phyloP scores from a whole-genome alignment of 2,329 filamentous ascomycete genomes.

The Colletotrichum sp. region DNA sequence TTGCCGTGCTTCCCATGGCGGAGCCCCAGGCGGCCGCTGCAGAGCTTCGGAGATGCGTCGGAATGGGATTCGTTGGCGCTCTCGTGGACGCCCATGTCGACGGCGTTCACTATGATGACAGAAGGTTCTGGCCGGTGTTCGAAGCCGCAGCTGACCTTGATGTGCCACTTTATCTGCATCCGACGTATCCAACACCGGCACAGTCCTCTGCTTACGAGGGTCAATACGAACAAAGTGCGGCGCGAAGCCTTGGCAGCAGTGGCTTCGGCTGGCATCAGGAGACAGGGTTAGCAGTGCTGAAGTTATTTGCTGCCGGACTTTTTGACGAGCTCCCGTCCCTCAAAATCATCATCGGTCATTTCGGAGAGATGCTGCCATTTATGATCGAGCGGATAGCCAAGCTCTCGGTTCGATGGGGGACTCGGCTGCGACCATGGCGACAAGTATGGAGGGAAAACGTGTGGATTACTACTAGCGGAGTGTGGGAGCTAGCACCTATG shows the following conservation, averaged over 20 bases:
- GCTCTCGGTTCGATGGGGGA: conserved; percentile 32
- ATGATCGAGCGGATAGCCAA: conserved; percentile 52
- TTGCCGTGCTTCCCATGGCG: conserved; percentile 46
- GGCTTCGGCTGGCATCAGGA: conserved; percentile 58
- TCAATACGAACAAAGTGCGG: conserved; percentile 30
- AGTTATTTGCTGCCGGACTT: background rate
- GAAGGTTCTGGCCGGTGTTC: conserved; percentile 71
- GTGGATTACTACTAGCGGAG: conserved; percentile 62
- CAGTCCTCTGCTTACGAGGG: conserved; percentile 30
- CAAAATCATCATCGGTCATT: conserved; percentile 6
- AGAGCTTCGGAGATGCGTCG: conserved; percentile 59
- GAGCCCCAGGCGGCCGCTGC: conserved; percentile 52
- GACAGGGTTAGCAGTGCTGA: conserved; percentile 39
- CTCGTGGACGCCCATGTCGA: conserved; percentile 66
- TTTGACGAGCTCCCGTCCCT: background rate
- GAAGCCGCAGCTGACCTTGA: conserved; percentile 60
- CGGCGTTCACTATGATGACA: conserved; percentile 62
- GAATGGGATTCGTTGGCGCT: conserved; percentile 64
- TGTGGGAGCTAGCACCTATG: conserved; percentile 54
- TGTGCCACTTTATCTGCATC: conserved; percentile 70
- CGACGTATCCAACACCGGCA: conserved; percentile 38
- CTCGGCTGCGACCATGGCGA: conserved; percentile 39
- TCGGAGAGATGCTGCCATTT: conserved; percentile 51
- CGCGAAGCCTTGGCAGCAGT: conserved; percentile 39
- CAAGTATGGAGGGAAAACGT: conserved; percentile 61